phyloP scores from a whole-genome alignment of 164 flowering plant genomes.

The Houttuynia cordata region DNA sequence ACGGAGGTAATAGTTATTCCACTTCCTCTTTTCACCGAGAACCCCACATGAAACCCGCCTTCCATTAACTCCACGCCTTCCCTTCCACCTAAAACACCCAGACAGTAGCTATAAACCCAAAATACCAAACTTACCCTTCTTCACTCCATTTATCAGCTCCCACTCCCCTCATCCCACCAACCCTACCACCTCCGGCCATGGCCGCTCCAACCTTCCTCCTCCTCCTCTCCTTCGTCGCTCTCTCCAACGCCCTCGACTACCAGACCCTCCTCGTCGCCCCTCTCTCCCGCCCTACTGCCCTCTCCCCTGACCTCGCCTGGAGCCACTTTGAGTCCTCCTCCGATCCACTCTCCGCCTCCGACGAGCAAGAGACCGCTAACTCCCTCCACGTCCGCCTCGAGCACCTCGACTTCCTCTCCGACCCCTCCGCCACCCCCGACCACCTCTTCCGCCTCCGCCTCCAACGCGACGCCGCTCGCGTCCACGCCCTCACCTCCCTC shows the following conservation, averaged over 20 bases:
- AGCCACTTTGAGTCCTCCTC: conserved; percentile 19
- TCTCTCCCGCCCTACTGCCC: conserved; percentile 25
- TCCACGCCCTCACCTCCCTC: conserved; percentile 9
- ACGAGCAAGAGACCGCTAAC: conserved; percentile 5
- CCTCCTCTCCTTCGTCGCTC: conserved; percentile 6
- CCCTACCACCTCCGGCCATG: background rate
- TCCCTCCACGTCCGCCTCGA: conserved; percentile 27
- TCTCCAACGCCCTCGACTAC: conserved; percentile 13
- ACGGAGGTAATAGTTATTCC: no score
- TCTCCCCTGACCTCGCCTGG: conserved; percentile 22
- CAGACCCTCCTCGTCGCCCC: conserved; percentile 30
- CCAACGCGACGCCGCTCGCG: conserved; percentile 47
- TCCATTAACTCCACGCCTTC: no score
- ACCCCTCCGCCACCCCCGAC: conserved; percentile 34
- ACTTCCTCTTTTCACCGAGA: no score
- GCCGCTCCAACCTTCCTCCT: background rate
- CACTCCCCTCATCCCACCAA: no score
- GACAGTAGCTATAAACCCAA: no score
- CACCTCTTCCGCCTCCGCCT: conserved; percentile 52
- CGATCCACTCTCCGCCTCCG: no score
- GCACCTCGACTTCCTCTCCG: conserved; percentile 34
- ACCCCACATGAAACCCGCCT: no score
- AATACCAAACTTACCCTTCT: background rate
- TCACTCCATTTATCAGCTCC: no score
- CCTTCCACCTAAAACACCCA: no score